These are phyloP conservation scores for Oryza brachyantha DNA, from an alignment of 176 grass and related monocot species.

Conservation along the genomic window DNA sequence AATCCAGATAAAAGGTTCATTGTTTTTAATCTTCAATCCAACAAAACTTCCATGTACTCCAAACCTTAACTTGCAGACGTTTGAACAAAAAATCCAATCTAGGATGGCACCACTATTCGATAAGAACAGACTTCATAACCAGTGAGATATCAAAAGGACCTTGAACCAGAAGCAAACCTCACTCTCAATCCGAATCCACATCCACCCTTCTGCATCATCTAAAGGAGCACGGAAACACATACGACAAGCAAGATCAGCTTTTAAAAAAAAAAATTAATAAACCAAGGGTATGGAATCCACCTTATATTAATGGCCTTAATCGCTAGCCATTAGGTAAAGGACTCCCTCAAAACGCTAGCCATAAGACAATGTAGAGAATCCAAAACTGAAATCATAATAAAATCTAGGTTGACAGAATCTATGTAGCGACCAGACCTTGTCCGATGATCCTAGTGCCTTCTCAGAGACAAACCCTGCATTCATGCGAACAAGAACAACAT, in stretches of 20 bases:
- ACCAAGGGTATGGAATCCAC: background rate
- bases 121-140: background rate
- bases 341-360: background rate
- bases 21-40: background rate
- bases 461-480: background rate
- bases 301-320: background rate
- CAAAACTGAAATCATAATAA: background rate
- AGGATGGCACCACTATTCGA: background rate
- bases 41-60: background rate
- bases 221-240: background rate
- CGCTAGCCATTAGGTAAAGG: background rate
- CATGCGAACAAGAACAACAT: background rate
- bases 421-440: background rate
- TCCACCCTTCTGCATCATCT: background rate
- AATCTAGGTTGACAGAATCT: background rate
- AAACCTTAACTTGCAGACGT: background rate
- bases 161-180: slow-evolving; percentile 3
- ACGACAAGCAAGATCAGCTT: background rate
- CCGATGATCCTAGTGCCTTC: background rate
- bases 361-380: background rate
- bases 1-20: background rate
- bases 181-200: background rate
- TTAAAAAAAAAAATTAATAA: background rate
- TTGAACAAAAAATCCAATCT: slow-evolving; percentile 5
- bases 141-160: background rate